These are phyloP conservation scores for Phaeolepiota aurea DNA, from an alignment of 768 basidiomycete species.

Conservation along the genomic window DNA sequence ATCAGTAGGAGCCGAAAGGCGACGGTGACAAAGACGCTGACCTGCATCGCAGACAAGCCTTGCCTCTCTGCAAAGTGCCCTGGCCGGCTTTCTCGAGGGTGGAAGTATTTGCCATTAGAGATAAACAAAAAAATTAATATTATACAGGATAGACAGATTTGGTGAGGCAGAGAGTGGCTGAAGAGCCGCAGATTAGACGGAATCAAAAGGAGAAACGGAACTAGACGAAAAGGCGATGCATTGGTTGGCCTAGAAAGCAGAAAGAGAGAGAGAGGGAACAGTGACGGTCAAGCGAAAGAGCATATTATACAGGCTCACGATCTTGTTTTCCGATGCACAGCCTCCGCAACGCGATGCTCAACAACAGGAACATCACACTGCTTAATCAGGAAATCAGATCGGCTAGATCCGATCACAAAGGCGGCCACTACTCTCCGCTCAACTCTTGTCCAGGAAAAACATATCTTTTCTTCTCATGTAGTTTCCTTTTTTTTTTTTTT, in stretches of 20 bases:
- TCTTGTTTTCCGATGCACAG: conserved; percentile 5
- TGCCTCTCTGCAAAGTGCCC: conserved; percentile 54
- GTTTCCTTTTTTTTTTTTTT: no score
- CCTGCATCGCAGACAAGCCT: conserved; percentile 71
- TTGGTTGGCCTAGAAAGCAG: conserved; percentile 13
- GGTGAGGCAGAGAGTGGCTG: conserved; percentile 6
- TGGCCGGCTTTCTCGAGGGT: conserved; percentile 23
- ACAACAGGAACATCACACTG: background rate
- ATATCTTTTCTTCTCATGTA: background rate
- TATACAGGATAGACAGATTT: conserved; percentile 16
- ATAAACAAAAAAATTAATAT: conserved; percentile 24
- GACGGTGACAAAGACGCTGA: conserved; percentile 17
- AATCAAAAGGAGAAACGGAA: conserved; percentile 10
- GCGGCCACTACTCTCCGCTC: background rate
- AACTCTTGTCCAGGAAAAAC: no score
- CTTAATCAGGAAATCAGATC: background rate
- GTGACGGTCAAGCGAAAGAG: conserved; percentile 9
- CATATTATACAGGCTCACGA: conserved; percentile 10
- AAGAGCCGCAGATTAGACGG: conserved; percentile 3
- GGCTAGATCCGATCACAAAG: background rate
- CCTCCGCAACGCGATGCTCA: conserved; percentile 4
- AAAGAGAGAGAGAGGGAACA: conserved; percentile 12
- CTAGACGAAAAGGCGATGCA: conserved; percentile 16
- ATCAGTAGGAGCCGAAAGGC: conserved; percentile 7
- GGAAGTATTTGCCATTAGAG: conserved; percentile 45